Percentiles rank a stretch among this genome's conserved stretches.
Conservation (phyloP, 495 filamentous ascomycete species). For the Penicillium nucicola region DNA sequence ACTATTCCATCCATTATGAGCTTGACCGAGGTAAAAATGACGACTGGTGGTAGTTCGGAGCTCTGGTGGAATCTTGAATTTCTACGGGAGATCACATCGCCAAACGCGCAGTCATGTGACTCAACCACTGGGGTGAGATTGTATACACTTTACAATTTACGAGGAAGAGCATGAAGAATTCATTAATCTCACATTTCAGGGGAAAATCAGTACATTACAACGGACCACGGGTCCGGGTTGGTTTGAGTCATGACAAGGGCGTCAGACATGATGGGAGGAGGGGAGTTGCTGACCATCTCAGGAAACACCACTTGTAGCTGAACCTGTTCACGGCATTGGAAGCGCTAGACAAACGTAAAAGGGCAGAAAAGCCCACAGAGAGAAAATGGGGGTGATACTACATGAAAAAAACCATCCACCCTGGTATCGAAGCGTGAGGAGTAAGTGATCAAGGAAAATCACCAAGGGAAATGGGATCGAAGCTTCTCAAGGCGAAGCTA, state of each 20-base stretch:
- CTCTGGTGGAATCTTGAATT: conserved; percentile 25
- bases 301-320: background rate
- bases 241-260: background rate
- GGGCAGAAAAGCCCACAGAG: conserved; percentile 10
- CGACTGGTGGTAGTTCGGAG: conserved; percentile 3
- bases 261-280: background rate
- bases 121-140: background rate
- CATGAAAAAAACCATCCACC: conserved; percentile 24
- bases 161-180: background rate
- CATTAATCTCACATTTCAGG: conserved; percentile 11
- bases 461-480: conserved; percentile 1
- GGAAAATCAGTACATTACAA: conserved; percentile 19
- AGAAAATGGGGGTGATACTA: conserved; percentile 31
- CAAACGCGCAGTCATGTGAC: conserved; percentile 21
- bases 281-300: background rate
- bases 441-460: conserved; percentile 5
- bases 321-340: conserved; percentile 8
- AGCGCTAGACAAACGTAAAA: conserved; percentile 30
- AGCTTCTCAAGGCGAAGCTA: conserved; percentile 5
- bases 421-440: conserved; percentile 14
- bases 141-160: conserved; percentile 1
- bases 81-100: conserved; percentile 21
- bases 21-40: background rate
- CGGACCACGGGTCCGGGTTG: conserved; percentile 9
- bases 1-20: conserved; percentile 27